These are phyloP conservation scores for Colletotrichum navitas DNA, from an alignment of 2,329 filamentous ascomycete species.

Conservation along the genomic window DNA sequence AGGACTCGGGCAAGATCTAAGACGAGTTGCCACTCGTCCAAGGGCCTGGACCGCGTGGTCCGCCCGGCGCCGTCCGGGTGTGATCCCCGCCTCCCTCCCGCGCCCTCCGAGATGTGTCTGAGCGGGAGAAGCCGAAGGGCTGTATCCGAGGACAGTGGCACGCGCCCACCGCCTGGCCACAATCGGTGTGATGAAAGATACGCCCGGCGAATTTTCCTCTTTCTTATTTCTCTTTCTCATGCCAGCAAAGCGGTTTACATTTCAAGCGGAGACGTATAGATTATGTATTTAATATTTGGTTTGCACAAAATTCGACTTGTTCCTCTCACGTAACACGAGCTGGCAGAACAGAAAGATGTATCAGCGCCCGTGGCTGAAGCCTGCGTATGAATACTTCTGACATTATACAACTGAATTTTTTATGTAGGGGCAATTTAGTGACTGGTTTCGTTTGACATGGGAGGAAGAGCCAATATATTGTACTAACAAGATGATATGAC, in stretches of 20 bases:
- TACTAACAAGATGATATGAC: no score
- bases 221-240: neutral
- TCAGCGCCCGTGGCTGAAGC: neutral
- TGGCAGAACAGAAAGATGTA: neutral
- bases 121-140: no score
- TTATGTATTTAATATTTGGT: no score
- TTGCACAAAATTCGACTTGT: neutral
- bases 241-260: neutral
- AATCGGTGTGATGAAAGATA: neutral
- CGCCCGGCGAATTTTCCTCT: neutral
- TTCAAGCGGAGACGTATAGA: neutral
- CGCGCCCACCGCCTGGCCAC: neutral
- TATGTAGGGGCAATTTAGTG: neutral
- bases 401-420: neutral
- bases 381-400: no score
- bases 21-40: neutral
- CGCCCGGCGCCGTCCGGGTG: neutral
- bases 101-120: neutral
- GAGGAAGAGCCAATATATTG: no score
- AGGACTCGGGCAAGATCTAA: neutral
- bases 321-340: rapidly evolving
- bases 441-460: neutral
- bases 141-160: neutral
- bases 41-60: neutral
- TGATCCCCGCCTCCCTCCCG: neutral